Conservation (phyloP, 306 rosid species). For the Casuarina glauca region DNA sequence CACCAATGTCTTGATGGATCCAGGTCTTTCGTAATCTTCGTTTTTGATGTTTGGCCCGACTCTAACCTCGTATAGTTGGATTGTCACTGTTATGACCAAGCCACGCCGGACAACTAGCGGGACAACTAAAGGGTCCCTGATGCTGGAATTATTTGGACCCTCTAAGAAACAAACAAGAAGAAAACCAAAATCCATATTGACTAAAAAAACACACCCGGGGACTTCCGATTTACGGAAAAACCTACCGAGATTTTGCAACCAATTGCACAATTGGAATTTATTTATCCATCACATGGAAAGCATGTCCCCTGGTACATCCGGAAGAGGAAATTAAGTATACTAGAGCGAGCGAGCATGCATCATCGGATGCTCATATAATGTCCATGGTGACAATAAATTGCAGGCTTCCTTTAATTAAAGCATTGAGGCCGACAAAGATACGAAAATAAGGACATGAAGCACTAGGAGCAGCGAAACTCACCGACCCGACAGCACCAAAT, state of each 20-base stretch:
- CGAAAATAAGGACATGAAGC: conserved; percentile 10
- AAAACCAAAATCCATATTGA: not conserved
- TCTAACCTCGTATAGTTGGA: conserved; percentile 42
- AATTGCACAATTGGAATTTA: too few relatives aligned
- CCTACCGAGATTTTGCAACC: too few relatives aligned
- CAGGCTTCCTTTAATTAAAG: too few relatives aligned
- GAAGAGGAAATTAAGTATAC: too few relatives aligned
- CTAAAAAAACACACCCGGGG: too few relatives aligned
- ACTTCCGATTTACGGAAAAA: too few relatives aligned
- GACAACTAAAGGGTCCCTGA: not conserved
- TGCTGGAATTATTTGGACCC: too few relatives aligned
- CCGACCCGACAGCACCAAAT: conserved; percentile 24
- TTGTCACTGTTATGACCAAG: conserved; percentile 11
- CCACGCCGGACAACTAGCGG: not conserved
- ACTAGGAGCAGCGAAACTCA: not conserved
- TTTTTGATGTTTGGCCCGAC: not conserved
- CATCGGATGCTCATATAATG: conserved; percentile 28
- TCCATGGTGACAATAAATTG: too few relatives aligned
- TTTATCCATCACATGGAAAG: too few relatives aligned
- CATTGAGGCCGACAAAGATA: conserved; percentile 9
- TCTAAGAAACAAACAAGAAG: not conserved
- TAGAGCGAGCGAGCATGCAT: not conserved
- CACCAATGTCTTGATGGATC: conserved; percentile 16
- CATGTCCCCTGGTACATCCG: too few relatives aligned
- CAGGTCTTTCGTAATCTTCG: not conserved